These are phyloP conservation scores for Tothia fuscella DNA, from an alignment of 2,329 filamentous ascomycete genomes.

Conservation along the genomic window DNA sequence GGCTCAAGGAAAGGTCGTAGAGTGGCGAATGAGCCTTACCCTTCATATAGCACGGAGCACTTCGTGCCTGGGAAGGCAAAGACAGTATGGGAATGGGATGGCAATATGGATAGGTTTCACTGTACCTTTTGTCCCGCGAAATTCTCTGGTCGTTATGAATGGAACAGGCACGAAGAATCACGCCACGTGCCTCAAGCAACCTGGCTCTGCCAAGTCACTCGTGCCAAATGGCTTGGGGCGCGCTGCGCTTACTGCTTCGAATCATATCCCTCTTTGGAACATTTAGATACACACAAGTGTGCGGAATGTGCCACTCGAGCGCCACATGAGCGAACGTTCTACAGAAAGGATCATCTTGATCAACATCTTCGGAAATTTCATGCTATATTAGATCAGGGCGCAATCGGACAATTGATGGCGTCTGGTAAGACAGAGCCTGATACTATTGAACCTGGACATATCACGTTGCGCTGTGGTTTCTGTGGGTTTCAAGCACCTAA, in stretches of 20 bases:
- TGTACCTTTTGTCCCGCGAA: not conserved
- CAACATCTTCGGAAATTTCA: not conserved
- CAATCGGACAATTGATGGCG: not conserved
- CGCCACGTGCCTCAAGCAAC: not conserved
- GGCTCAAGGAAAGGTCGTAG: not conserved
- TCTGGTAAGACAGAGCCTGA: slow-evolving; percentile 11
- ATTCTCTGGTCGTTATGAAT: not conserved
- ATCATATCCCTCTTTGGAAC: not conserved
- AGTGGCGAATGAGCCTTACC: not conserved
- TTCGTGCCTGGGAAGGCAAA: not conserved
- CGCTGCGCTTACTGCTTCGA: not conserved
- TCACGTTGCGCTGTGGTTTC: not conserved
- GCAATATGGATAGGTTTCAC: not conserved
- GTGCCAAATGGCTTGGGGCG: not conserved
- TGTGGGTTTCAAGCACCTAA: not conserved
- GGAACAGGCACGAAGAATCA: not conserved
- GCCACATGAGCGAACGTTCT: not conserved
- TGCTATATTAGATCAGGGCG: not conserved
- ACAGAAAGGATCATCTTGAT: not conserved
- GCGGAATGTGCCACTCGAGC: not conserved
- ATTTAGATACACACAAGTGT: not conserved
- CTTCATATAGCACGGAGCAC: not conserved
- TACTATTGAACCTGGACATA: slow-evolving; percentile 10
- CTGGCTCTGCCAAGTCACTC: not conserved
- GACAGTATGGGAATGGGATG: not conserved